A percentile compares a stretch with the other conserved stretches of the same genome.
These are phyloP conservation scores for Begonia masoniana DNA, from an alignment of 306 rosid species.

Conservation along the genomic window DNA sequence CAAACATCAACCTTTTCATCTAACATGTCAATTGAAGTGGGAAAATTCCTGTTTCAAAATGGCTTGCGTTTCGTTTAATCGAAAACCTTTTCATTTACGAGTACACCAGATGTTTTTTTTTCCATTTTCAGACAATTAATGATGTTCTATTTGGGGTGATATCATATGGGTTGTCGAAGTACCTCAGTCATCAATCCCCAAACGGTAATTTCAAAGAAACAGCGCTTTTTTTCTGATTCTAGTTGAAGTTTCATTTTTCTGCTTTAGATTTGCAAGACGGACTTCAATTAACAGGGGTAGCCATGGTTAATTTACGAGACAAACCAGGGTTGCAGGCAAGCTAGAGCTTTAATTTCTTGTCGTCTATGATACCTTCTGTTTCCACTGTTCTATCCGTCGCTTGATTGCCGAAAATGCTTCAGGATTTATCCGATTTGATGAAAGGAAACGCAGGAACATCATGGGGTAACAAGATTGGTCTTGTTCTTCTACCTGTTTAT, in stretches of 20 bases:
- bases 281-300: slow-evolving; percentile 61
- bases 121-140: slow-evolving; percentile 57
- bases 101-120: too few species aligned
- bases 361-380: slow-evolving; percentile 1
- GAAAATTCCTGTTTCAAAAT: too few species aligned
- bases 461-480: slow-evolving; percentile 84
- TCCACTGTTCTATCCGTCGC: too few species aligned
- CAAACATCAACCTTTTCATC: too few species aligned
- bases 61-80: too few species aligned
- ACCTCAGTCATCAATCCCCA: slow-evolving; percentile 45
- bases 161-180: slow-evolving; percentile 70
- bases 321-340: slow-evolving; percentile 66
- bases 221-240: not conserved
- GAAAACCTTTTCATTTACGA: too few species aligned
- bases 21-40: too few species aligned
- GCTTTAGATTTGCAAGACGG: slow-evolving; percentile 53
- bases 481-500: slow-evolving; percentile 52
- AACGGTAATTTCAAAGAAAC: slow-evolving; percentile 28
- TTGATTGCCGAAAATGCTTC: not conserved
- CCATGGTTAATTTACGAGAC: slow-evolving; percentile 63
- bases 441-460: slow-evolving; percentile 39
- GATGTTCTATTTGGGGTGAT: slow-evolving; percentile 70
- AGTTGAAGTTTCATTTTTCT: not conserved
- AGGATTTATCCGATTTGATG: slow-evolving; percentile 62
- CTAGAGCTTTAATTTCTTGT: slow-evolving; percentile 2